Conservation (phyloP, 2,329 filamentous ascomycete genomes). For the Sporothrix sp. region DNA sequence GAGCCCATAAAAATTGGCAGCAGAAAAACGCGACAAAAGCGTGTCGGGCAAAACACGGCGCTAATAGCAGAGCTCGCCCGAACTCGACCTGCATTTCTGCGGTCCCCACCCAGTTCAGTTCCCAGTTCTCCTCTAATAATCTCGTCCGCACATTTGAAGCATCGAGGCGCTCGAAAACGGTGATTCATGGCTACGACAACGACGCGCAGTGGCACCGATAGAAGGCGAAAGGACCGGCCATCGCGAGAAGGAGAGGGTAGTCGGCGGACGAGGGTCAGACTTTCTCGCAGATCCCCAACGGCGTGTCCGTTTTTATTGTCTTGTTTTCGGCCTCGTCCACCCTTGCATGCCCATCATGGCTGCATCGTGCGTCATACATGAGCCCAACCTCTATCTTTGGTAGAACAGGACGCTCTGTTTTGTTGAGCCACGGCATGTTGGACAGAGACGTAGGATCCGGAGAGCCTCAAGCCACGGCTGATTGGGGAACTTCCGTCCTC, state of each 20-base stretch:
- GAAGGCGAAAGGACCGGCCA: background rate
- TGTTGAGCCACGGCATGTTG: background rate
- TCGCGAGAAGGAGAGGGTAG: too few species aligned
- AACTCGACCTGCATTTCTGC: too few species aligned
- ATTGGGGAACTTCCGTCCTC: conserved; percentile 14
- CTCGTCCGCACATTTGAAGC: too few species aligned
- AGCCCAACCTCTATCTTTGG: background rate
- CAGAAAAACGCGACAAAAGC: background rate
- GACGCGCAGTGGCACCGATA: background rate
- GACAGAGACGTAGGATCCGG: too few species aligned
- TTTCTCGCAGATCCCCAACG: conserved; percentile 13
- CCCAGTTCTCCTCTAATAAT: too few species aligned
- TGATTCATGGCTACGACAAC: too few species aligned
- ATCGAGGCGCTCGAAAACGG: too few species aligned
- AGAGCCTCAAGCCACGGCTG: background rate
- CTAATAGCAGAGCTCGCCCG: conserved; percentile 1
- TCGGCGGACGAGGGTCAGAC: background rate
- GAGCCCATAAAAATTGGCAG: conserved; percentile 1
- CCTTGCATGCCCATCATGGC: too few species aligned
- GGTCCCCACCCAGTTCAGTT: too few species aligned
- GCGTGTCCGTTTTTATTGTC: conserved; percentile 8
- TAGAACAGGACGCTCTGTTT: too few species aligned
- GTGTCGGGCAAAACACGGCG: background rate
- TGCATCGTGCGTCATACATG: background rate
- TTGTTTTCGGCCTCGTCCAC: too few species aligned